Conservation (phyloP, 2,329 filamentous ascomycete species). For the Didymosphaeria variabile region DNA sequence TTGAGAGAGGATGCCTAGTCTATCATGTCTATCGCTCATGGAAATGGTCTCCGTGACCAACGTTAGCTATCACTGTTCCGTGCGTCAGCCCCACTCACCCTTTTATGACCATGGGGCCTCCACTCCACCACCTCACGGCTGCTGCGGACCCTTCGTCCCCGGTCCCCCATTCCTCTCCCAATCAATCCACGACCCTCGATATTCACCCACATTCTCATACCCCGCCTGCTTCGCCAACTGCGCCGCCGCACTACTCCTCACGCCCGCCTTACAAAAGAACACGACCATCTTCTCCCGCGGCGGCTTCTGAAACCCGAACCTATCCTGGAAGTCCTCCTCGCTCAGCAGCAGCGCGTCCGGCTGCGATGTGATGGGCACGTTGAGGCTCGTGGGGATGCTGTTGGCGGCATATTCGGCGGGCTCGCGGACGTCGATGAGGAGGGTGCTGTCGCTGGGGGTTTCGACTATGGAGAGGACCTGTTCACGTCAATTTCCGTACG, state of each 20-base stretch:
- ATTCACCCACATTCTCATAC: slow-evolving; percentile 76
- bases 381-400: slow-evolving; percentile 80
- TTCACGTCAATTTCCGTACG: background rate
- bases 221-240: slow-evolving; percentile 79
- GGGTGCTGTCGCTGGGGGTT: slow-evolving; percentile 34
- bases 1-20: too few relatives aligned
- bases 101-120: background rate
- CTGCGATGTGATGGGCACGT: slow-evolving; percentile 79
- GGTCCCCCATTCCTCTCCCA: slow-evolving; percentile 79
- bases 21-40: too few relatives aligned
- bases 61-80: too few relatives aligned
- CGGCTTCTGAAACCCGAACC: slow-evolving; percentile 72
- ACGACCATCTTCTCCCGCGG: slow-evolving; percentile 53
- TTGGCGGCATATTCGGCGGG: slow-evolving; percentile 70
- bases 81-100: background rate
- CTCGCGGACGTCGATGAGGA: slow-evolving; percentile 72
- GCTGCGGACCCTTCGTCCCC: slow-evolving; percentile 33
- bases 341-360: slow-evolving; percentile 82
- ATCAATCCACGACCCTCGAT: slow-evolving; percentile 80
- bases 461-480: slow-evolving; percentile 49
- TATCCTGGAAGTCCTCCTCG: slow-evolving; percentile 81
- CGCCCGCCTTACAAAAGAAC: slow-evolving; percentile 94
- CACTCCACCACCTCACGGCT: slow-evolving; percentile 23
- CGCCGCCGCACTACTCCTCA: slow-evolving; percentile 81
- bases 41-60: too few relatives aligned